Base-by-base conservation (phyloP, 2,329 filamentous ascomycete genomes). In the Knoxdaviesia capensis region DNA sequence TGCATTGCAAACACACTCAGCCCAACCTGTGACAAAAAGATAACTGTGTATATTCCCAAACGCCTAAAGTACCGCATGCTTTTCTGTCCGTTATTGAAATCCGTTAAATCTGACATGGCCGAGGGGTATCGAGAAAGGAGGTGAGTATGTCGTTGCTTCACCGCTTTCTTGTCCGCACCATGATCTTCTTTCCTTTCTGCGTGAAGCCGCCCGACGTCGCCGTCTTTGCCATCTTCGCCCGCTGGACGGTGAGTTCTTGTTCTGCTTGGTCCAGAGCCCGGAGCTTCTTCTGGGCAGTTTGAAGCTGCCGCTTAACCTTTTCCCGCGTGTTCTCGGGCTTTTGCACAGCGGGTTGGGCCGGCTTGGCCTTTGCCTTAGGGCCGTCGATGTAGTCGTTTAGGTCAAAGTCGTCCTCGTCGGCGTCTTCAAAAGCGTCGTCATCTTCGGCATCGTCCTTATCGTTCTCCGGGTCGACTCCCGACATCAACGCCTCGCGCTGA, bases 171-270 rank as follows among this genome's bases (percentile, higher is more conserved):
- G 71, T 64, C 47, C 70, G 66, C 43, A 77, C 64, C 61, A 74
- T 76, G 47, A 76, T 67, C 59, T 73, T 77, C 56, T 68, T 68
- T 29, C 74, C 74, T 35, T 62, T 61, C 53, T 72, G 74, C 31
- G 69, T 76, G n/a, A 63, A 52, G 9, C 71, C 71, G 34, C 70
- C 71, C 5, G 68, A 65, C 2, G 73, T 77, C 6, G 68, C 62
- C 48, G 72, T 75, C 61, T 79, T 79, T 34, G 71, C 71, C 73
- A 77, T 78, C 54, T 68, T 71, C 11, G 71, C 69, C 45, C 68
- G 62, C 55, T 77, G 71, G 43, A 73, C 45, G 46, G 74, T 72
- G 30, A 79, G 60, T 49, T 67, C 59, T 35, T 62, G 57, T 56
- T 79, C 74, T 29, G 72, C 68, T 28, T 65, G 59, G n/a, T 64